These are phyloP conservation scores for Fusarium sp. DNA, from an alignment of 2,329 filamentous ascomycete genomes.

Conservation along the genomic window DNA sequence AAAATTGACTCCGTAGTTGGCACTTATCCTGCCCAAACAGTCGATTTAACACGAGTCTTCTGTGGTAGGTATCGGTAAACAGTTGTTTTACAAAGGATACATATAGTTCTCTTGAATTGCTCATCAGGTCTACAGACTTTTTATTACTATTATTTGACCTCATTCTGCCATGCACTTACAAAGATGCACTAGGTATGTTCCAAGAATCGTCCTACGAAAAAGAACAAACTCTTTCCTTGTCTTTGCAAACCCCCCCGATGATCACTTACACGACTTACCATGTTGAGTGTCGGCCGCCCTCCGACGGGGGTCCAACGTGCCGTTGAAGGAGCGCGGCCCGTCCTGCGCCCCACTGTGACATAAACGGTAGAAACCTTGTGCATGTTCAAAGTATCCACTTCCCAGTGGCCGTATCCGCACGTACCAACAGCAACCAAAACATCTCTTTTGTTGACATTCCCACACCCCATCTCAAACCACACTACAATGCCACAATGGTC, in stretches of 20 bases:
- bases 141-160: neutral
- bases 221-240: neutral
- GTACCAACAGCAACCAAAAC: slow-evolving; percentile 25
- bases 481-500: slow-evolving; percentile 31
- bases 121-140: neutral
- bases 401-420: slow-evolving; percentile 16
- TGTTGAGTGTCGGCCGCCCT: slow-evolving; percentile 10
- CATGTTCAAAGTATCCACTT: neutral
- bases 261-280: slow-evolving; percentile 11
- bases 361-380: slow-evolving; percentile 17
- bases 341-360: slow-evolving; percentile 11
- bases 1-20: neutral
- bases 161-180: neutral
- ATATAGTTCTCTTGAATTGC: neutral
- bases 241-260: neutral
- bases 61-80: neutral
- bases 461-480: slow-evolving; percentile 22
- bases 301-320: neutral
- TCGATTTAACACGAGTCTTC: neutral
- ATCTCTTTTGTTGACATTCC: slow-evolving; percentile 28
- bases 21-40: neutral
- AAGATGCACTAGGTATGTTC: neutral
- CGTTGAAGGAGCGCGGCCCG: slow-evolving; percentile 20
- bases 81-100: neutral
- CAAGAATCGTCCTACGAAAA: neutral